phyloP scores from a whole-genome alignment of 2,329 filamentous ascomycete genomes.

The Botrytis byssoidea region DNA sequence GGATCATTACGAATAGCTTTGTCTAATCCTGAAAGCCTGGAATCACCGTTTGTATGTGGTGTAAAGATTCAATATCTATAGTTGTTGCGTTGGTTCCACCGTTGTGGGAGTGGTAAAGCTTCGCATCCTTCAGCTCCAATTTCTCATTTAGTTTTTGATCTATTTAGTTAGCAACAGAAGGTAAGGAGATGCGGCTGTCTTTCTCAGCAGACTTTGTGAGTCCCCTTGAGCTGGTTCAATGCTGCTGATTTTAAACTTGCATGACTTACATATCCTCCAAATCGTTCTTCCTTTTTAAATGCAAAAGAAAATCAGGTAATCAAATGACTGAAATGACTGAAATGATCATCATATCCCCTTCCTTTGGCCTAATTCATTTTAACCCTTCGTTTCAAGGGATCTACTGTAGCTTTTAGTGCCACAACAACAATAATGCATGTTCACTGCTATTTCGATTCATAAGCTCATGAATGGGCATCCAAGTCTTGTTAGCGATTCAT shows the following conservation, averaged over 20 bases:
- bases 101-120: neutral
- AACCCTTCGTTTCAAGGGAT: too few species aligned
- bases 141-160: neutral
- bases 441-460: neutral
- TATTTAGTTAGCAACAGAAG: neutral
- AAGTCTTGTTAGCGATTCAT: neutral
- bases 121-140: neutral
- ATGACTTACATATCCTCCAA: neutral
- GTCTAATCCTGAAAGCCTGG: neutral
- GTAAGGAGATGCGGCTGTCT: neutral
- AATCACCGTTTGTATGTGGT: neutral
- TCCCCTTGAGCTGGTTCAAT: neutral
- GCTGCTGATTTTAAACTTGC: neutral
- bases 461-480: neutral
- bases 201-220: neutral
- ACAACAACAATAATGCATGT: neutral
- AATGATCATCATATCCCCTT: neutral
- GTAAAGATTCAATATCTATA: neutral
- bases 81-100: neutral
- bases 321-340: neutral
- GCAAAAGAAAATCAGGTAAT: neutral
- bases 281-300: neutral
- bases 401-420: neutral
- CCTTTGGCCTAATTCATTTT: neutral
- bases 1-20: neutral